These are phyloP conservation scores for Eurotiales sp. DNA, from an alignment of 2,329 filamentous ascomycete species.

Conservation along the genomic window DNA sequence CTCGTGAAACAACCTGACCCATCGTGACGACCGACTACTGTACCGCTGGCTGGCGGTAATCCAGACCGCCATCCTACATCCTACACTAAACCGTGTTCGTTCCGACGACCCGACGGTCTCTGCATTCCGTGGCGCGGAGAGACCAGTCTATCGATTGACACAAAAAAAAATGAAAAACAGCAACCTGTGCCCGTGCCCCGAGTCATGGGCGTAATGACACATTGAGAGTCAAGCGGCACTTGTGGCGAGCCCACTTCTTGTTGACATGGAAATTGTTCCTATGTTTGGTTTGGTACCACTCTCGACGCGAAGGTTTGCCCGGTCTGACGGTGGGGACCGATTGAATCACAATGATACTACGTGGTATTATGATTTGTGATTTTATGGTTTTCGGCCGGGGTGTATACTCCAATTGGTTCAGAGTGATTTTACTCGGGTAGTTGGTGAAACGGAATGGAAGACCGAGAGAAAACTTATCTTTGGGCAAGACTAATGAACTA, in stretches of 20 bases:
- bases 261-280: slow-evolving; percentile 43
- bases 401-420: not conserved
- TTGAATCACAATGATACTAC: slow-evolving; percentile 5
- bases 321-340: slow-evolving; percentile 3
- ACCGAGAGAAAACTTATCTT: not conserved
- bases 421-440: not conserved
- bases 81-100: slow-evolving; percentile 7
- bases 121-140: slow-evolving; percentile 3
- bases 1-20: slow-evolving; percentile 3
- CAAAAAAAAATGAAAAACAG: too few species aligned
- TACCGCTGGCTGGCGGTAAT: not conserved
- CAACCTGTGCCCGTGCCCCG: too few species aligned
- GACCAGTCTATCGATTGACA: not conserved
- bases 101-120: slow-evolving; percentile 8
- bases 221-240: slow-evolving; percentile 3
- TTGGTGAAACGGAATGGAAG: not conserved
- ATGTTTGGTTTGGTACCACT: slow-evolving; percentile 34
- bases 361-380: not conserved
- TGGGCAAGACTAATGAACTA: not conserved
- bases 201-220: slow-evolving; percentile 1
- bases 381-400: not conserved
- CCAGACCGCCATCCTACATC: slow-evolving; percentile 1
- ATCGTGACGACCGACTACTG: not conserved
- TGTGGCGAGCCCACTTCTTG: slow-evolving; percentile 16
- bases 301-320: slow-evolving; percentile 12